Evolutionary conservation across 495 filamentous ascomycete species (phyloP), one percentile per base, ranked within the genome.

Genomic region (Aspergillus biplanus): DNA sequence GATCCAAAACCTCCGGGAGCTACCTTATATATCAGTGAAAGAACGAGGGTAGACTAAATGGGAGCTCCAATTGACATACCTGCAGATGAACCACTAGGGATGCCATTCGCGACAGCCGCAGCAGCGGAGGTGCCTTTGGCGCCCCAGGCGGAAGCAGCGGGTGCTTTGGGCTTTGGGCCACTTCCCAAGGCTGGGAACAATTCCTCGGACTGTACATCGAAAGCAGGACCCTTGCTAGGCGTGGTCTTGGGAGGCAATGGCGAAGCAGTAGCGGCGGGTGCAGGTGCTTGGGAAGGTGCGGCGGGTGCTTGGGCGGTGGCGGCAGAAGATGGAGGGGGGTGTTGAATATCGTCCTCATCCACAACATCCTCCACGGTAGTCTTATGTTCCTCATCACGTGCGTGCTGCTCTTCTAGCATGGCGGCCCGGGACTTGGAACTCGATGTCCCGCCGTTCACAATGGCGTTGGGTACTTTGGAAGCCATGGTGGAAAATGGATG

Each of bases 181-280:
- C 89, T 86, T 54, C 91, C 95, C 52, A 99, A 83, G 39, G 92
- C 86, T 18, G 95, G 95, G 79, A 99, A 99, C 46, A 89, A 78
- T 75, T 97, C 94, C 69, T 93, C 90, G 5, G 93, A 97, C 65
- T 89, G 82, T 7, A 92, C 90, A 74, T 98, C 91, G 50, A 97
- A 78, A 31, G 73, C 71, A 48, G 77, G 71, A 11, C 78, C 63
- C 52, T 83, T 80, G 58, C 79, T 80, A 8, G 75, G 63, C 50
- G 79, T 82, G 37, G 81, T 59, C 65, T 80, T 76, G 16, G 72
- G 69, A 34, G 69, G 64, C 4, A 74, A 62, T 5, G 71, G 44
- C 7, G 73, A 65, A 33, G 66, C 52, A n/a, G 72, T 44, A 35
- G 66, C 59, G 6, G 63, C 66, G 5, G 70, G 69, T 52, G 65